These are phyloP conservation scores for Rutstroemia sp. DNA, from an alignment of 2,329 filamentous ascomycete genomes.

Conservation along the genomic window DNA sequence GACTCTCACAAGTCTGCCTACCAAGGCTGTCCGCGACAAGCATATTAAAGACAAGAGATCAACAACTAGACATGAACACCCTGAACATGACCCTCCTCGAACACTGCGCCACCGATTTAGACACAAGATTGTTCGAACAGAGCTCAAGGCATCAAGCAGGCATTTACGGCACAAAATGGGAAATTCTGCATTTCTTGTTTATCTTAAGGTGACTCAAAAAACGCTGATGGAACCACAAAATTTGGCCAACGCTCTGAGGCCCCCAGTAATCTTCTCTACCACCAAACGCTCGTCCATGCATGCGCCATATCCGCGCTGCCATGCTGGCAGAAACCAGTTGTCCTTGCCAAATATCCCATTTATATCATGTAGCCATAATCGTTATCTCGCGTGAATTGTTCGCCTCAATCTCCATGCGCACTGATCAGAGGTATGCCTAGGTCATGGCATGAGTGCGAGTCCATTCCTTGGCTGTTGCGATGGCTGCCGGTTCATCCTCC, in stretches of 20 bases:
- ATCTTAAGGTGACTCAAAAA: neutral
- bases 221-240: neutral
- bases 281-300: neutral
- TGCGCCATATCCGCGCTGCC: neutral
- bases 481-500: slow-evolving; percentile 87
- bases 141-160: neutral
- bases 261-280: neutral
- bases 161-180: neutral
- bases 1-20: too few species aligned
- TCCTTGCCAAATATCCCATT: neutral
- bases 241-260: neutral
- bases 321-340: neutral
- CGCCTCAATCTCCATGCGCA: neutral
- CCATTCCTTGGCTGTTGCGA: slow-evolving; percentile 89
- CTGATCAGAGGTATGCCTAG: slow-evolving; percentile 5
- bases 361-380: slow-evolving; percentile 2
- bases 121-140: neutral
- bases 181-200: neutral
- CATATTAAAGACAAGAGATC: too few species aligned
- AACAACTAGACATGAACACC: too few species aligned
- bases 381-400: neutral
- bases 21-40: too few species aligned
- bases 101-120: too few species aligned
- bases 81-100: too few species aligned
- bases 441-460: slow-evolving; percentile 44